Base-by-base conservation (phyloP, 83 land plant species). In the Picea abies region DNA sequence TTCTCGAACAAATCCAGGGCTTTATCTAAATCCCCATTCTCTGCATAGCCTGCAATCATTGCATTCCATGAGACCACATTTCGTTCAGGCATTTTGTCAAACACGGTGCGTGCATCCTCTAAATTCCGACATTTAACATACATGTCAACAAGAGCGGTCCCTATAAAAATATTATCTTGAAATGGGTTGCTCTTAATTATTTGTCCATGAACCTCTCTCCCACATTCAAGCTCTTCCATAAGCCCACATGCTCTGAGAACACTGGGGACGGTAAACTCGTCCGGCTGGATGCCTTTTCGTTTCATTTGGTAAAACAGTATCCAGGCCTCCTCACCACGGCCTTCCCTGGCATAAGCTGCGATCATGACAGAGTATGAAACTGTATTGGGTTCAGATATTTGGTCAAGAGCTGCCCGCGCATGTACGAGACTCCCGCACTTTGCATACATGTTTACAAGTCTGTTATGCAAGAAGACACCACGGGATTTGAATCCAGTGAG, bases 261-360 rank as follows among this genome's bases (percentile, higher is more conserved):
- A 6, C 66, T 23, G 25, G 66, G 25, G 17, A 64, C 7, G 1
- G 26, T 64, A 8, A 23, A n/a, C 7, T n/a, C 22, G 22, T 64
- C 25, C 25, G 66, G 66, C 66, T 52, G 56, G 56, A 52, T 52
- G 12, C 56, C 56, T 52, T 11, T 52, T 52, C 12, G 56, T 52
- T 52, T 52, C 56, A 52, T 52, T 10, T 52, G 56, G 56, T 11
- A 52, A 11, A 10, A 52, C 56, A 52, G 56, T 52, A 11, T 52
- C 56, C 56, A 52, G 56, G 56, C 56, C 56, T 52, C 12, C 14
- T 52, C 14, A 3, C 56, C 22, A 64, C 22, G 66, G 3, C 66
- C 66, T n/a, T 22, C 25, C 66, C 25, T n/a, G n/a, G 66, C 66
- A 70, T 91, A 86, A 11, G 85, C 84, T 4, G 87, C 78, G 69